Percentiles rank a stretch among this genome's conserved stretches.
Evolutionary conservation across 2,329 filamentous ascomycete species (phyloP).

Genomic region (Aspergillus glaucus): DNA sequence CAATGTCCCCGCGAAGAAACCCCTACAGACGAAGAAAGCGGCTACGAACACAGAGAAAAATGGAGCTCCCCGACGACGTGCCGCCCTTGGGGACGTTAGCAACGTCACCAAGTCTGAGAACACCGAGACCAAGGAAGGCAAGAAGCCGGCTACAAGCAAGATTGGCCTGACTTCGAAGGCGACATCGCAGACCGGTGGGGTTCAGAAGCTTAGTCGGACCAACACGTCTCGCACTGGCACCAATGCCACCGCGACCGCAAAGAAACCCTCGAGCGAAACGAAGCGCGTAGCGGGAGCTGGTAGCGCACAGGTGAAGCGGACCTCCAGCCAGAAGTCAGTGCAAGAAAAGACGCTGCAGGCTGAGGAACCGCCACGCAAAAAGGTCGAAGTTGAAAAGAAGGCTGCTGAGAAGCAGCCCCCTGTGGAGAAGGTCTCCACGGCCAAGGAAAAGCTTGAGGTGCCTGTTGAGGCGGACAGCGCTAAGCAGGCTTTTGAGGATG

Average conservation of each 20-base stretch:
- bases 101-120: conserved; percentile 71
- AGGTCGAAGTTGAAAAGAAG: conserved; percentile 52
- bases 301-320: conserved; percentile 61
- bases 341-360: conserved; percentile 53
- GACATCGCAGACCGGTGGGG: conserved; percentile 66
- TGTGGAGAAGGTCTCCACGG: conserved; percentile 26
- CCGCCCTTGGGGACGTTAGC: conserved; percentile 87
- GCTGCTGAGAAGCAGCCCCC: conserved; percentile 12
- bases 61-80: conserved; percentile 62
- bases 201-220: conserved; percentile 64
- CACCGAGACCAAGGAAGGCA: conserved; percentile 57
- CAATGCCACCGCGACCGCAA: conserved; percentile 50
- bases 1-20: conserved; percentile 58
- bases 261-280: conserved; percentile 56
- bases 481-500: conserved; percentile 35
- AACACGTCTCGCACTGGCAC: conserved; percentile 59
- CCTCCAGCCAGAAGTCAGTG: conserved; percentile 47
- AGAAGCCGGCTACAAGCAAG: conserved; percentile 64
- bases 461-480: conserved; percentile 30
- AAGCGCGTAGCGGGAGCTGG: conserved; percentile 69
- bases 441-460: conserved; percentile 19
- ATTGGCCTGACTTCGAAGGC: conserved; percentile 70
- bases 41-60: conserved; percentile 40
- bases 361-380: conserved; percentile 64
- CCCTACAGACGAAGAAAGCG: conserved; percentile 65